These are phyloP conservation scores for Stemphylium vesicarium DNA, from an alignment of 2,329 filamentous ascomycete species.

Conservation along the genomic window DNA sequence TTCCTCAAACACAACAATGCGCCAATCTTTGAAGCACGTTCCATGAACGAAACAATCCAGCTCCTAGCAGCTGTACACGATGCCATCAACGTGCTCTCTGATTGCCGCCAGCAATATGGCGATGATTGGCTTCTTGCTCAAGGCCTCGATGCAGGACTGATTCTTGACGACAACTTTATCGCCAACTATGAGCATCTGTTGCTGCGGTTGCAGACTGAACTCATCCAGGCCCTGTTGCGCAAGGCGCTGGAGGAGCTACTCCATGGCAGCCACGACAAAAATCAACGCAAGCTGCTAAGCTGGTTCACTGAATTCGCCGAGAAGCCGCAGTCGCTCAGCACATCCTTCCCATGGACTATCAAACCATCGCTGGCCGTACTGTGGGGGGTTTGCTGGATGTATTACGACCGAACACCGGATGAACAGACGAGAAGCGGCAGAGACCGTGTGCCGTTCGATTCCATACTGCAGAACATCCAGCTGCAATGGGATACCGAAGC, in stretches of 20 bases:
- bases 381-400: slow-evolving; percentile 55
- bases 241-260: slow-evolving; percentile 40
- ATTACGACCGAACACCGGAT: slow-evolving; percentile 30
- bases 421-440: slow-evolving; percentile 12
- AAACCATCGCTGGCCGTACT: slow-evolving; percentile 52
- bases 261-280: slow-evolving; percentile 40
- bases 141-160: slow-evolving; percentile 36
- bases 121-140: slow-evolving; percentile 42
- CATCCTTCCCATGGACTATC: slow-evolving; percentile 54
- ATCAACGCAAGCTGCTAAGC: slow-evolving; percentile 38
- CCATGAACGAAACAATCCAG: slow-evolving; percentile 37
- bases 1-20: slow-evolving; percentile 46
- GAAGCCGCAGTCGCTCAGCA: slow-evolving; percentile 48
- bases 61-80: slow-evolving; percentile 40
- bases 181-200: slow-evolving; percentile 55
- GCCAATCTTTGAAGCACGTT: slow-evolving; percentile 36
- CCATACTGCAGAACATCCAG: slow-evolving; percentile 37
- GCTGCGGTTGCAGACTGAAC: slow-evolving; percentile 45
- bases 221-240: slow-evolving; percentile 40
- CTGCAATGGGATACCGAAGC: slow-evolving; percentile 36
- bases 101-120: slow-evolving; percentile 34
- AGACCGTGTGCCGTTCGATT: slow-evolving; percentile 28
- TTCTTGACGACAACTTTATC: slow-evolving; percentile 46
- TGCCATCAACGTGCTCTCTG: slow-evolving; percentile 38
- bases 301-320: slow-evolving; percentile 53